phyloP scores from a whole-genome alignment of 2,329 filamentous ascomycete species.

The Ophiostoma perfectum region DNA sequence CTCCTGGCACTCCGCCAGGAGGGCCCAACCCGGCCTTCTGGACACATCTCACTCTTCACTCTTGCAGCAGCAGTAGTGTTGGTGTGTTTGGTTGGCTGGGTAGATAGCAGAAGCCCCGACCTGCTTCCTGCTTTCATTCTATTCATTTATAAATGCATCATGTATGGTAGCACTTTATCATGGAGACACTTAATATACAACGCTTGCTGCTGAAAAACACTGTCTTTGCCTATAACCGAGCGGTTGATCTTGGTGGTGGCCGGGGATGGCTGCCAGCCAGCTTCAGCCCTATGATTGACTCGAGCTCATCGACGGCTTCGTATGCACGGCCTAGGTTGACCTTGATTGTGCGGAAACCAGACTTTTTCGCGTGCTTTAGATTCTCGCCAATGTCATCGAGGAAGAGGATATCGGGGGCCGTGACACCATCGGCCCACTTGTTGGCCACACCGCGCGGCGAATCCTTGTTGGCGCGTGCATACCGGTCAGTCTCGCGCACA shows the following conservation, averaged over 20 bases:
- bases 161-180: too few relatives aligned
- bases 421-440: constrained; percentile 49
- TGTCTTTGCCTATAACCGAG: constrained; percentile 39
- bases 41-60: too few relatives aligned
- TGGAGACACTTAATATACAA: too few relatives aligned
- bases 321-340: constrained; percentile 71
- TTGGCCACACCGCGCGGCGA: constrained; percentile 36
- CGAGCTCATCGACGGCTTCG: constrained; percentile 77
- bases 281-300: constrained; percentile 64
- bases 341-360: constrained; percentile 79
- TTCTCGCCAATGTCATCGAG: constrained; percentile 95
- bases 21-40: too few relatives aligned
- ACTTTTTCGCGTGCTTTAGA: constrained; percentile 67
- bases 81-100: too few relatives aligned
- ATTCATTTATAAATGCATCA: too few relatives aligned
- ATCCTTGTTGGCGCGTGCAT: constrained; percentile 48
- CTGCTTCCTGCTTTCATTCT: too few relatives aligned
- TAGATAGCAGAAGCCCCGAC: too few relatives aligned
- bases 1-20: too few relatives aligned
- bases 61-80: too few relatives aligned
- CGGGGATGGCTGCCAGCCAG: constrained; percentile 52
- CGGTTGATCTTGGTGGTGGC: constrained; percentile 32
- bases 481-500: constrained; percentile 59
- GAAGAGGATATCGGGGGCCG: constrained; percentile 69
- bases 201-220: background rate